phyloP scores from a whole-genome alignment of 1,284 basidiomycete genomes.

The Heterobasidion parviporum region DNA sequence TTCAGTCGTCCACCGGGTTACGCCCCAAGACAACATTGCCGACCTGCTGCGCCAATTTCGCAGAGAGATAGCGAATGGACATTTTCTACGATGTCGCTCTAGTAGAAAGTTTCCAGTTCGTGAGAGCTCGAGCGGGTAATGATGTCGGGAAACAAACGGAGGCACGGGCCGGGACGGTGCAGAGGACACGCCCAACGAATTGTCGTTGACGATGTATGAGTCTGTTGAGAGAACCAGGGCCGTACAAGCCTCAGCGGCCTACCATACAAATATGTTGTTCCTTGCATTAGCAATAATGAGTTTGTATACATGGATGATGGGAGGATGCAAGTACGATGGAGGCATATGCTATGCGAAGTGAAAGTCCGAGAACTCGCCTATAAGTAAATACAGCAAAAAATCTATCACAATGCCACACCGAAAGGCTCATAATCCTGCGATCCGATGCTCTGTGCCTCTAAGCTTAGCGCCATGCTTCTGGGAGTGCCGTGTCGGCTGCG shows the following conservation, averaged over 20 bases:
- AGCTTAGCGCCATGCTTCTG: background rate
- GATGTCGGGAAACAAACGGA: too few species aligned
- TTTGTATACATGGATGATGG: background rate
- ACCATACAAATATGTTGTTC: too few species aligned
- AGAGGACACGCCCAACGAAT: too few species aligned
- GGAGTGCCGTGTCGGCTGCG: background rate
- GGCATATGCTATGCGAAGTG: too few species aligned
- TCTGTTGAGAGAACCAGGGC: too few species aligned
- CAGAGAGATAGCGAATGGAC: conserved; percentile 69
- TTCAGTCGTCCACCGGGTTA: conserved; percentile 2
- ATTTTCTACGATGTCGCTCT: conserved; percentile 25
- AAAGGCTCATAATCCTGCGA: background rate
- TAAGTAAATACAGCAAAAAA: background rate
- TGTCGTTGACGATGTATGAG: too few species aligned
- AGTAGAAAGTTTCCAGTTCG: too few species aligned
- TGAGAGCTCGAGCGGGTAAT: too few species aligned
- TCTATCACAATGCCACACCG: background rate
- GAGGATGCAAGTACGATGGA: too few species aligned
- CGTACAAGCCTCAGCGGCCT: too few species aligned
- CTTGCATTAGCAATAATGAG: background rate
- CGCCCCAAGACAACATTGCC: conserved; percentile 2
- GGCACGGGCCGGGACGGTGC: too few species aligned
- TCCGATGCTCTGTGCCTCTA: background rate
- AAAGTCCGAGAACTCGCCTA: background rate
- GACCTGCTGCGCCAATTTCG: conserved; percentile 78